Conservation (phyloP, 140 eudicot species). For the Senecio squalidus region DNA sequence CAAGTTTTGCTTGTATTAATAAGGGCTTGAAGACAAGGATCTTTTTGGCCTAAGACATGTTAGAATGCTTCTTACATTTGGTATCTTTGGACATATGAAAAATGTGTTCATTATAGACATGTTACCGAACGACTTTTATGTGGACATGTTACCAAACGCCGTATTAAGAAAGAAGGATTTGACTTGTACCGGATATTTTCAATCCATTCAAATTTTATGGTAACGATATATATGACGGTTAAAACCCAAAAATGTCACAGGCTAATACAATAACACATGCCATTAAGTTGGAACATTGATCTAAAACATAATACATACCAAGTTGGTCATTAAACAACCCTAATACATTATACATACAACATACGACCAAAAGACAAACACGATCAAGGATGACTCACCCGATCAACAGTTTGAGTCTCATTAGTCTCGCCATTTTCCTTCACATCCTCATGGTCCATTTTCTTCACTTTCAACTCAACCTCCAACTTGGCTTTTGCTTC, state of each 20-base stretch:
- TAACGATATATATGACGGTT: no score
- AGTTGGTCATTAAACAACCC: not conserved
- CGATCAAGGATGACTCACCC: conserved; percentile 23
- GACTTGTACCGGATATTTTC: conserved; percentile 8
- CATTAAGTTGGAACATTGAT: no score
- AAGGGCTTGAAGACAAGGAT: not conserved
- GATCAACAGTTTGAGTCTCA: conserved; percentile 5
- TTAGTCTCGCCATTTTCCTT: conserved; percentile 23
- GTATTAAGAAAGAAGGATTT: not conserved
- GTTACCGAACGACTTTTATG: conserved; percentile 7
- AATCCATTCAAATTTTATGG: not conserved
- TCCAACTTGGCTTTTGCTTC: conserved; percentile 18
- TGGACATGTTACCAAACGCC: not conserved
- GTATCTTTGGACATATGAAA: not conserved
- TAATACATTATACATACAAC: not conserved
- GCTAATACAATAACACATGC: no score
- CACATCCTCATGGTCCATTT: conserved; percentile 16
- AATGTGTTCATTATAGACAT: not conserved
- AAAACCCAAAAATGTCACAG: no score
- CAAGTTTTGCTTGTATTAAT: not conserved
- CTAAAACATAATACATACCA: not conserved
- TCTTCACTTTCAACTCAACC: conserved; percentile 32
- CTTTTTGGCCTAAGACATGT: conserved; percentile 11
- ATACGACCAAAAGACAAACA: not conserved
- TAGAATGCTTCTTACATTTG: not conserved